phyloP scores from a whole-genome alignment of 768 basidiomycete species.

The Termitomyces sp. region DNA sequence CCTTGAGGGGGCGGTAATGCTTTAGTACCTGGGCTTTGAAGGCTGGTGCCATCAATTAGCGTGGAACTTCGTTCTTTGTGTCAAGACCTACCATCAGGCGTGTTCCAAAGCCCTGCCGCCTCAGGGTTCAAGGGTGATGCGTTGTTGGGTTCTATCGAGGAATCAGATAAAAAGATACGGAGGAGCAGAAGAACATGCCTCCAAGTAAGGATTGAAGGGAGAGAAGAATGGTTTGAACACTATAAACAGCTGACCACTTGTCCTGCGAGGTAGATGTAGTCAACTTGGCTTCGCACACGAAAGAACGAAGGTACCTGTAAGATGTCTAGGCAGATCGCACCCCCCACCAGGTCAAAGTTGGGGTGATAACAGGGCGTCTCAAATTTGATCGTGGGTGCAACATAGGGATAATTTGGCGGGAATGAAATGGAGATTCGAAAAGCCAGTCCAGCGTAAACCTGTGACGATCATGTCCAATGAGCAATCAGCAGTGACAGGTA shows the following conservation, averaged over 20 bases:
- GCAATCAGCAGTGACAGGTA: not conserved
- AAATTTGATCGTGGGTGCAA: constrained; percentile 79
- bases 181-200: constrained; percentile 47
- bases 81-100: constrained; percentile 45
- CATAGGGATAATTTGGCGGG: constrained; percentile 85
- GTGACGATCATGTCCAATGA: constrained; percentile 4
- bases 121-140: constrained; percentile 86
- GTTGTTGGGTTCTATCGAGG: constrained; percentile 77
- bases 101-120: constrained; percentile 76
- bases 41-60: constrained; percentile 29
- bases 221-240: constrained; percentile 83
- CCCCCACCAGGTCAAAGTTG: constrained; percentile 75
- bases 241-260: constrained; percentile 92
- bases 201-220: constrained; percentile 86
- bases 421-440: constrained; percentile 85
- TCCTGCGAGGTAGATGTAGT: constrained; percentile 40
- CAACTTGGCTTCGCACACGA: not conserved
- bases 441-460: constrained; percentile 75
- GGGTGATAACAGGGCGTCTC: constrained; percentile 90
- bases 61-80: not conserved
- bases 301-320: constrained; percentile 51
- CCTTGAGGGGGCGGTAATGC: constrained; percentile 56
- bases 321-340: constrained; percentile 84
- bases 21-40: constrained; percentile 70
- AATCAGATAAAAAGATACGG: not conserved